Percentiles rank a stretch among this genome's conserved stretches.
Conservation (phyloP, 164 flowering plant species). For the Sextonia rubra region DNA sequence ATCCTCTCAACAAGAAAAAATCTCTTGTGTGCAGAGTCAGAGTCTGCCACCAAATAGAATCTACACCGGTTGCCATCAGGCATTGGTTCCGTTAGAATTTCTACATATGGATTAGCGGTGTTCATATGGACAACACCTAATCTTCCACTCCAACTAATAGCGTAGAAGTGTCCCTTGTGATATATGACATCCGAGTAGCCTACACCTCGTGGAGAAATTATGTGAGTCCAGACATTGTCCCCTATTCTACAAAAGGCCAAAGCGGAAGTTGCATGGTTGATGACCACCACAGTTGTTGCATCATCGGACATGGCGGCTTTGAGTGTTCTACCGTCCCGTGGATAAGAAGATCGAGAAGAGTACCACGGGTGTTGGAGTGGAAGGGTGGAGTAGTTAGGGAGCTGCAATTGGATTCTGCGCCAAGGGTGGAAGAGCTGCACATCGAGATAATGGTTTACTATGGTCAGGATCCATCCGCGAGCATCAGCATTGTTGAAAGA, state of each 20-base stretch:
- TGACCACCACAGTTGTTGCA: constrained; percentile 40
- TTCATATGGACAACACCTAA: constrained; percentile 29
- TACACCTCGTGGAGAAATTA: too few relatives aligned
- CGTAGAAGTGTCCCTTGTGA: constrained; percentile 45
- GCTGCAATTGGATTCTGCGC: background rate
- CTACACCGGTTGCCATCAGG: constrained; percentile 62
- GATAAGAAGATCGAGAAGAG: too few relatives aligned
- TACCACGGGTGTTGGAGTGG: background rate
- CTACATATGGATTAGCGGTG: constrained; percentile 9
- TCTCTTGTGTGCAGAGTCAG: too few relatives aligned
- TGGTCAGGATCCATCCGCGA: background rate
- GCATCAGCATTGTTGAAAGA: background rate
- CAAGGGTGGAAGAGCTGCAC: background rate
- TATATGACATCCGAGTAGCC: constrained; percentile 64
- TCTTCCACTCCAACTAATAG: constrained; percentile 57
- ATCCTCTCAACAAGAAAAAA: constrained; percentile 41
- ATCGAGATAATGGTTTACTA: background rate
- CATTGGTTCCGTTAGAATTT: constrained; percentile 30
- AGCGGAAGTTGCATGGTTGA: constrained; percentile 64
- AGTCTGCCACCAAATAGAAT: constrained; percentile 60
- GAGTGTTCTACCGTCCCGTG: too few relatives aligned
- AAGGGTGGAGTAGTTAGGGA: background rate
- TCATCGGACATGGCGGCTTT: constrained; percentile 28
- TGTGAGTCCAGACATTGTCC: constrained; percentile 39
- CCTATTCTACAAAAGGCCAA: constrained; percentile 59